These are phyloP conservation scores for Immersiporthe knoxdaviesiana DNA, from an alignment of 2,329 filamentous ascomycete genomes.

Conservation along the genomic window DNA sequence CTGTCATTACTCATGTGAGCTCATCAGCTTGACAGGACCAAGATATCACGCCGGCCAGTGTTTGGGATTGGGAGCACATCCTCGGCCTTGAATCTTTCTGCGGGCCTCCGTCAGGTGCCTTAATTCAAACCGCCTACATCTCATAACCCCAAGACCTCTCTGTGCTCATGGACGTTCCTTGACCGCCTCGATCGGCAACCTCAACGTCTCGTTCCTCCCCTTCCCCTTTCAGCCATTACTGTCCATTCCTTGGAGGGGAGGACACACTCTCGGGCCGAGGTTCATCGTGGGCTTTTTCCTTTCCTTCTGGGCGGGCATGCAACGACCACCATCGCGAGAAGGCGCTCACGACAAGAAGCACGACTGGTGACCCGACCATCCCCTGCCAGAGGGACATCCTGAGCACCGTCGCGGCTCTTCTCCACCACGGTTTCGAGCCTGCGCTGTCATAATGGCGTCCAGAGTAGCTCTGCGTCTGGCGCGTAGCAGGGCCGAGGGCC, in stretches of 20 bases:
- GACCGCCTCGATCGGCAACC: conserved; percentile 9
- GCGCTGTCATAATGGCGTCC: conserved; percentile 11
- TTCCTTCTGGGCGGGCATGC: conserved; percentile 7
- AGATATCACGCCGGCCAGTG: background rate
- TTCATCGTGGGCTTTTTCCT: conserved; percentile 1
- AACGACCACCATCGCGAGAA: conserved; percentile 14
- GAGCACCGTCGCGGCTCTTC: conserved; percentile 36
- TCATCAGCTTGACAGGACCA: conserved; percentile 5
- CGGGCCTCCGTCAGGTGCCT: conserved; percentile 15
- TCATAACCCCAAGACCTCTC: conserved; percentile 9
- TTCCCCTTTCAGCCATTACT: conserved; percentile 6
- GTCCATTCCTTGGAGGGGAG: conserved; percentile 10
- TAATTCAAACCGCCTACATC: conserved; percentile 17
- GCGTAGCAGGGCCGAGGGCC: conserved; percentile 13
- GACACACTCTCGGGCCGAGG: background rate
- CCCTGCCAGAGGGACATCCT: conserved; percentile 36
- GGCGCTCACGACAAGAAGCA: conserved; percentile 7
- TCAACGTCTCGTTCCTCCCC: conserved; percentile 8
- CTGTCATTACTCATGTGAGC: background rate
- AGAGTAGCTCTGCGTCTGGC: conserved; percentile 13
- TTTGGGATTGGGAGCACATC: conserved; percentile 2
- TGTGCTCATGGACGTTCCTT: conserved; percentile 21
- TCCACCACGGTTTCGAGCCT: conserved; percentile 30
- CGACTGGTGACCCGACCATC: conserved; percentile 14
- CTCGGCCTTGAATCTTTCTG: background rate